Base-by-base conservation (phyloP, 352 stramenopile genomes). In the Globisporangium megalacanthum region DNA sequence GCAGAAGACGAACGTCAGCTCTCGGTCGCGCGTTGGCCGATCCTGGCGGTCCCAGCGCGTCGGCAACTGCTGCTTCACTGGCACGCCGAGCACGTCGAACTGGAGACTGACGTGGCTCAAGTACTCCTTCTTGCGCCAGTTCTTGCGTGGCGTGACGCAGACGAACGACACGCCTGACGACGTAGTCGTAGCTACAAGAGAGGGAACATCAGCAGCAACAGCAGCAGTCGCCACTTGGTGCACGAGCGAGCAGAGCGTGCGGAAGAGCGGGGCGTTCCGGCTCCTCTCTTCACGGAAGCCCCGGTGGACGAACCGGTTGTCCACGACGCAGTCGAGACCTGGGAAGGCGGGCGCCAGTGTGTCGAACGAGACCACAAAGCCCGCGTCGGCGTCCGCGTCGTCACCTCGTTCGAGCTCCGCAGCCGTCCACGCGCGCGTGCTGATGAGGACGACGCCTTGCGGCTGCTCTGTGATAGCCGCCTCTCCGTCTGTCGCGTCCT, bases 121-220 rank as follows among this genome's bases (percentile, higher is more conserved):
- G 39, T 73, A 89, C 29, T 85, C 75, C 49, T 75, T 69, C 45
- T 83, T 83, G 42, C 77, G 73, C 79, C 79, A 89, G 36, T 83
- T 76, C 55, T 86, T 89, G 22, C 77, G 66, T 19, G 72, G 71
- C 3, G 77, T 80, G 4, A 89, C 25, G 19, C 64, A 84, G 44
- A 86, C 55, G 8, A 88, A 35, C 20, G 48, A 61, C 13, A 56
- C 10, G 33, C n/a, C n/a, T n/a, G n/a, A n/a, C n/a, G n/a, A n/a
- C n/a, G n/a, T n/a, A n/a, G n/a, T n/a, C n/a, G n/a, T n/a, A n/a
- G n/a, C n/a, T n/a, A n/a, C n/a, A n/a, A n/a, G n/a, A n/a, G n/a
- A n/a, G n/a, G n/a, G n/a, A n/a, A n/a, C n/a, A n/a, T n/a, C n/a
- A n/a, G n/a, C n/a, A n/a, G n/a, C n/a, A n/a, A n/a, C 56, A 52